Percentiles rank a stretch among this genome's conserved stretches.
Evolutionary conservation across 371 early-diverging fungal genomes (phyloP).

Genomic region (Smittium mucronatum): DNA sequence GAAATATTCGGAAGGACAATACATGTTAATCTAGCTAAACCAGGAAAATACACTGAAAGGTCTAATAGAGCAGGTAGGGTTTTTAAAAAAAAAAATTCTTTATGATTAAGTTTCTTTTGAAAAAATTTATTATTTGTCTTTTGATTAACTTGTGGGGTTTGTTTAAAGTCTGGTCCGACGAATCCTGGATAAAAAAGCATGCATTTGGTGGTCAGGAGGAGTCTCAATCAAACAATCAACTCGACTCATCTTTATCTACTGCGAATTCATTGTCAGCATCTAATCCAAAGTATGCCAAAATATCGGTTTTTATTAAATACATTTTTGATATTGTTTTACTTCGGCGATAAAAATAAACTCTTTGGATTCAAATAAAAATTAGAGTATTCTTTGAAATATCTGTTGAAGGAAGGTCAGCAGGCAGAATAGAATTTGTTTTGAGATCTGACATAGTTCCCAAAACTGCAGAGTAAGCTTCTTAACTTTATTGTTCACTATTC

Average conservation of each 20-base stretch:
- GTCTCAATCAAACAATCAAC: constrained; percentile 9
- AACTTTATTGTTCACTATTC: constrained; percentile 13
- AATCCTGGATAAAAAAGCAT: constrained; percentile 53
- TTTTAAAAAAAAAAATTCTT: constrained; percentile 18
- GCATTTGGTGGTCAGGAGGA: constrained; percentile 28
- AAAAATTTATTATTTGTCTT: too few relatives aligned
- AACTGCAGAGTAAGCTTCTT: constrained; percentile 65
- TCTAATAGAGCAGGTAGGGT: constrained; percentile 44
- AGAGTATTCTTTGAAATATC: constrained; percentile 61
- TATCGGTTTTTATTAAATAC: background rate
- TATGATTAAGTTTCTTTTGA: too few relatives aligned
- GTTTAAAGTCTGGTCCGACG: constrained; percentile 56
- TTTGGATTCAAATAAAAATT: constrained; percentile 20
- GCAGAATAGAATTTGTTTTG: constrained; percentile 68
- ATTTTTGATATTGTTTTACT: background rate
- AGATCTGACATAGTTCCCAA: constrained; percentile 60
- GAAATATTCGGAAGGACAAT: constrained; percentile 83
- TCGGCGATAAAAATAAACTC: background rate
- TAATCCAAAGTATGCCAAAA: constrained; percentile 4
- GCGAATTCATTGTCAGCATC: background rate
- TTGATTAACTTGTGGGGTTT: too few relatives aligned
- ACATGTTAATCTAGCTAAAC: constrained; percentile 71
- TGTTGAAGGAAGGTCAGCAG: constrained; percentile 56
- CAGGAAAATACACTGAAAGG: constrained; percentile 39
- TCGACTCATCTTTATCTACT: background rate